Evolutionary conservation across 2,329 filamentous ascomycete genomes (phyloP), one percentile per base, ranked within the genome.

Genomic region (Cercospora nicotianae): DNA sequence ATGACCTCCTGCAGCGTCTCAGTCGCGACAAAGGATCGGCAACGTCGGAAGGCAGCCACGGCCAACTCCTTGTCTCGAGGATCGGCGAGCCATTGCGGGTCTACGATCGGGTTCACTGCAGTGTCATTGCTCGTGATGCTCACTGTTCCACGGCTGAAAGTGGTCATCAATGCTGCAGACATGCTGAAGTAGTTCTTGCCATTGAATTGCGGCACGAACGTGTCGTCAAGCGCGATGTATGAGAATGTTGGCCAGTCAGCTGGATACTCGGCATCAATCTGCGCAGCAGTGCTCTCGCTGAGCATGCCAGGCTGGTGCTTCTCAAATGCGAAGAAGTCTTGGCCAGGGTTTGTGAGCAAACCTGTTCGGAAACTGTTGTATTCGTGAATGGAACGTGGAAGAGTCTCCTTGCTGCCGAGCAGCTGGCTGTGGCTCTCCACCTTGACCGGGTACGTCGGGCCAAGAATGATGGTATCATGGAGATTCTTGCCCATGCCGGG

Each of bases 61-160:
- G 76, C 78, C 4, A 81, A 58, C 10, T 76, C 72, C n/a, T 73
- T 65, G 61, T 81, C 80, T 1, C 70, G 69, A 1, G 72, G 70
- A 23, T 77, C 63, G 7, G 75, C 76, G 4, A 81, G 73, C 77
- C 77, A 80, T 51, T 63, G 74, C 72, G 7, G 78, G 75, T 60
- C 79, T 70, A 63, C 42, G 20, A 66, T 42, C 7, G 68, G 68
- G 6, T 61, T 42, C 26, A 64, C 68, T 26, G 57, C 28, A 8
- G 70, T 68, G 53, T 68, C 63, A 13, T 53, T 33, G 57, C 39
- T 59, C 18, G 42, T 64, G 55, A 70, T 66, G 60, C 55, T 67
- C 53, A 72, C 68, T 10, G 58, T 64, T 23, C 70, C 68, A 20
- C 68, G 68, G 2, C 67, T 70, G 10, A 66, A 63, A 13, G 80